Conservation (phyloP, 1,139 yeast species). For the Candida pseudoviswanathii region DNA sequence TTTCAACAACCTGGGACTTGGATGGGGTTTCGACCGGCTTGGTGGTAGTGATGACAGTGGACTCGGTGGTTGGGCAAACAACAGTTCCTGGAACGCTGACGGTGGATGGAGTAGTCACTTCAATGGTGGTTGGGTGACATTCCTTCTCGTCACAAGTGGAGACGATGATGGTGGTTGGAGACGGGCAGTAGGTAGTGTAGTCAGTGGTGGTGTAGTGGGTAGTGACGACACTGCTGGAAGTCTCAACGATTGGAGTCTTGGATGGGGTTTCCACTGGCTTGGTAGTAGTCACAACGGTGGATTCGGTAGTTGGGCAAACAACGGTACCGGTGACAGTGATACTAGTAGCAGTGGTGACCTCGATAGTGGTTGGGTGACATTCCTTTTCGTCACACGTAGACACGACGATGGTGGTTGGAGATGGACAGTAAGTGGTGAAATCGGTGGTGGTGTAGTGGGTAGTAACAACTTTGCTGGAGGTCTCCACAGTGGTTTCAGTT, state of each 20-base stretch:
- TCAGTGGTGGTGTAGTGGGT: constrained; percentile 10
- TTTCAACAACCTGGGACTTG: not conserved
- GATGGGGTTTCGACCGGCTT: not conserved
- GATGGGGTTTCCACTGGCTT: too few relatives aligned
- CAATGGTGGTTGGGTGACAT: constrained; percentile 8
- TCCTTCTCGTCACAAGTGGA: constrained; percentile 4
- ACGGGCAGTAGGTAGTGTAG: constrained; percentile 17
- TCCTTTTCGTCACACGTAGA: constrained; percentile 4
- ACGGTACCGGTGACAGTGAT: constrained; percentile 12
- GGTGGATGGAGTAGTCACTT: constrained; percentile 5
- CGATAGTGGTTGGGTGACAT: constrained; percentile 7
- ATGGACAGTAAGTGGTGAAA: constrained; percentile 6
- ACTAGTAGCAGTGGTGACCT: constrained; percentile 1
- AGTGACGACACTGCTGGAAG: constrained; percentile 1
- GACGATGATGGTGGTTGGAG: constrained; percentile 6
- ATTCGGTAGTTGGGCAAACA: constrained; percentile 8
- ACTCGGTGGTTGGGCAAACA: constrained; percentile 37
- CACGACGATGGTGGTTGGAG: constrained; percentile 7
- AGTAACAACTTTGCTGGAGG: not conserved
- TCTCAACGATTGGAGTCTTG: not conserved
- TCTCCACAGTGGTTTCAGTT: not conserved
- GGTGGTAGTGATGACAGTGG: constrained; percentile 30
- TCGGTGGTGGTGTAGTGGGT: not conserved
- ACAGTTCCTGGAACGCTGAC: constrained; percentile 8
- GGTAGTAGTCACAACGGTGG: not conserved